These are phyloP conservation scores for Capsicum baccatum DNA, from an alignment of 257 asterid species.

Conservation along the genomic window DNA sequence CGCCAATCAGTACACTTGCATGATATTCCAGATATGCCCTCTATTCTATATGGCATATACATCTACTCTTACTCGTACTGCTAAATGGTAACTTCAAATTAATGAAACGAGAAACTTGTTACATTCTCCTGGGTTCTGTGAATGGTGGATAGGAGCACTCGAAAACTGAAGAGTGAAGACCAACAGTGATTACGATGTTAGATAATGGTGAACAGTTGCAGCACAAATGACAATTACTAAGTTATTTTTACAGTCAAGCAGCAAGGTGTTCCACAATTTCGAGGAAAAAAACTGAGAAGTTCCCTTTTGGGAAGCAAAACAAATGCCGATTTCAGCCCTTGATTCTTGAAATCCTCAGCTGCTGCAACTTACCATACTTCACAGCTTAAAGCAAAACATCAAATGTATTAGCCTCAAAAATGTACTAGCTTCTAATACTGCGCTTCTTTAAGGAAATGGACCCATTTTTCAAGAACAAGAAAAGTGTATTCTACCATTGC, in stretches of 20 bases:
- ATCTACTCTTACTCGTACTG: background rate
- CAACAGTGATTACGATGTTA: background rate
- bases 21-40: too few relatives aligned
- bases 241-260: slow-evolving; percentile 6
- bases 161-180: background rate
- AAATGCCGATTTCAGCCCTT: background rate
- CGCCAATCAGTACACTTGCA: too few relatives aligned
- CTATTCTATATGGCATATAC: too few relatives aligned
- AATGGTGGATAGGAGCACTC: background rate
- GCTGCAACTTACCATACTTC: background rate
- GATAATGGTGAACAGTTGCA: background rate
- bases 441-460: background rate
- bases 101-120: background rate
- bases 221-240: background rate
- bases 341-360: background rate
- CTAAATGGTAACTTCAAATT: background rate
- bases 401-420: background rate
- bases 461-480: background rate
- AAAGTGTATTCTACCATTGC: slow-evolving; percentile 18
- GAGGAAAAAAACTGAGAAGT: background rate
- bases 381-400: background rate
- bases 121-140: background rate
- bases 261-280: background rate
- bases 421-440: background rate
- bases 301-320: background rate